Evolutionary conservation across 108 stramenopile genomes (phyloP), one percentile per base, ranked within the genome.

Genomic region (Cyclotella sp.): DNA sequence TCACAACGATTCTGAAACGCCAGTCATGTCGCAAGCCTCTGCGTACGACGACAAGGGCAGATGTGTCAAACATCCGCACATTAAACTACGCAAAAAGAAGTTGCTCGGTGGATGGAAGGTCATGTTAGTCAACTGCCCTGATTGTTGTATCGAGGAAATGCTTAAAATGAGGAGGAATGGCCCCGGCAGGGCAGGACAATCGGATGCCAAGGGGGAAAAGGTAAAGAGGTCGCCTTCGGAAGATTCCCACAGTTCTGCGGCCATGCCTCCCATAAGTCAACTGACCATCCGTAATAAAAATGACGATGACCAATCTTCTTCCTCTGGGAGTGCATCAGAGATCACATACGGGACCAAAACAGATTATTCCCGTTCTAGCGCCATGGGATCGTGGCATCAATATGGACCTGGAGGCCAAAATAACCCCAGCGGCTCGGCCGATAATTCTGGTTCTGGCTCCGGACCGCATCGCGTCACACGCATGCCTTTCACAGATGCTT

Each of bases 401-500:
- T 68, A 68, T 34, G 59, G 43, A 42, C 57, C 40, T 42, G 47
- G 26, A 24, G 27, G 28, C 47, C 27, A 68, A 14, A 68, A 46
- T 24, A 57, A 57, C 24, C 55, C 55, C 6, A 34, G 2, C 6
- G 34, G 4, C 19, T 44, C 69, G 9, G 64, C 45, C 9, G 63
- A 75, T 65, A 53, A 75, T 55, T 57, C 63, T 4, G 63, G 53
- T 65, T 60, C 69, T 13, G 52, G 51, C 5, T 53, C 52, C 18
- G 70, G 64, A 15, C 81, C 75, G 28, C 75, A 71, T 82, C 71
- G 70, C 21, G 81, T 82, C 15, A 82, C 74, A 30, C 81, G 75
- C 40, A 82, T 82, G 81, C 81, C 81, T 7, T 82, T 76, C 43
- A 82, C 81, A 60, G 93, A 94, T 82, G 87, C 90, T 9, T 92